Evolutionary conservation across 139 green algal species (phyloP).

Genomic region (Auxenochlorella pyrenoidosa): DNA sequence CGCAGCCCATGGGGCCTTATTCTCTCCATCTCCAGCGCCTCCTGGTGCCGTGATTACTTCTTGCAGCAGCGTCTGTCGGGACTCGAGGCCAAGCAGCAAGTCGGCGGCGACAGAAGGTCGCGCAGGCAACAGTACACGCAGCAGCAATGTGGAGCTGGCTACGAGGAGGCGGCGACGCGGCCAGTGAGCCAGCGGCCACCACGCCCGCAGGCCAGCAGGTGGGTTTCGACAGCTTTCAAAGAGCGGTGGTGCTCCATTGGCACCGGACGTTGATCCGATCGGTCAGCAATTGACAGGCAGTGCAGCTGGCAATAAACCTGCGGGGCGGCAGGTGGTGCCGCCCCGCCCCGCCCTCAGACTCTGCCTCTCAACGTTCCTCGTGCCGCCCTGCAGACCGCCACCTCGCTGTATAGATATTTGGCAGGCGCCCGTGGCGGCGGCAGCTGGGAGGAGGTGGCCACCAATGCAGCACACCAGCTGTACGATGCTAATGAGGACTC

Average conservation of each 20-base stretch:
- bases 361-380: neutral
- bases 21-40: neutral
- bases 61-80: neutral
- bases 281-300: too few species aligned
- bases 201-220: slow-evolving; percentile 23
- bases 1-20: neutral
- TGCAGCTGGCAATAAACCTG: neutral
- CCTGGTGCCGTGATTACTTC: neutral
- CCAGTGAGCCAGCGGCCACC: neutral
- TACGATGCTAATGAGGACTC: slow-evolving; percentile 81
- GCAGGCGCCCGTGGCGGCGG: slow-evolving; percentile 32
- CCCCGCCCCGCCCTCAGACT: neutral
- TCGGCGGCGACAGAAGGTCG: neutral
- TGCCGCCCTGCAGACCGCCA: slow-evolving; percentile 1
- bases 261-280: too few species aligned
- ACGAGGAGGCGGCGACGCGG: neutral
- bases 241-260: too few species aligned
- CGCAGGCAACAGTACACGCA: neutral
- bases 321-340: neutral
- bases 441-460: slow-evolving; percentile 67
- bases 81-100: neutral
- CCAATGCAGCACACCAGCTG: slow-evolving; percentile 53
- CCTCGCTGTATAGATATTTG: slow-evolving; percentile 72
- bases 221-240: neutral
- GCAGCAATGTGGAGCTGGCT: slow-evolving; percentile 15